A percentile compares a stretch with the other conserved stretches of the same genome.
Conservation (phyloP, 2,329 filamentous ascomycete genomes). For the Aspergillus niger region DNA sequence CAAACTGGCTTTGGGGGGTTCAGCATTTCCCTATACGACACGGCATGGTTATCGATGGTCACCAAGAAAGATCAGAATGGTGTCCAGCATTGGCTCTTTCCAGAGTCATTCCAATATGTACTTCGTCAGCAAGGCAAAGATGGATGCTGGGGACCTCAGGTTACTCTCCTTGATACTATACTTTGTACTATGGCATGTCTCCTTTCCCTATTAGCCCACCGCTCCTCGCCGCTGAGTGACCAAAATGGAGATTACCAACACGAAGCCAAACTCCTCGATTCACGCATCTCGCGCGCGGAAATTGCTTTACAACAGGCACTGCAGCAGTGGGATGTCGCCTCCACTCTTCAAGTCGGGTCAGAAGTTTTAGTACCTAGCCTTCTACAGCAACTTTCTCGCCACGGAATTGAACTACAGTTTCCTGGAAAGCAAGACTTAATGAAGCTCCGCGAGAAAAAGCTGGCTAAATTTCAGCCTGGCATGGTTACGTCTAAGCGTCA, state of each 20-base stretch:
- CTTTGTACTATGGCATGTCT: slow-evolving; percentile 38
- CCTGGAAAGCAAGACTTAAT: slow-evolving; percentile 23
- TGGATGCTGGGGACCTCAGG: slow-evolving; percentile 30
- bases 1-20: neutral
- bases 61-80: neutral
- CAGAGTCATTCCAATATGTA: slow-evolving; percentile 34
- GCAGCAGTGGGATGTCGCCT: slow-evolving; percentile 31
- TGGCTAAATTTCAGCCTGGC: slow-evolving; percentile 30
- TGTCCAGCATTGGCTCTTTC: slow-evolving; percentile 31
- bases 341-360: slow-evolving; percentile 36
- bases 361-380: slow-evolving; percentile 38
- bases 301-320: slow-evolving; percentile 6
- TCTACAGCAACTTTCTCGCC: slow-evolving; percentile 30
- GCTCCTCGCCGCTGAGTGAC: neutral
- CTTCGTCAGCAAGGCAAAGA: slow-evolving; percentile 28
- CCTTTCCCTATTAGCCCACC: slow-evolving; percentile 28
- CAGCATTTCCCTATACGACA: slow-evolving; percentile 7
- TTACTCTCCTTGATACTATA: slow-evolving; percentile 36
- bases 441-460: slow-evolving; percentile 26
- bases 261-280: neutral
- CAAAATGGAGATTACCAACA: neutral
- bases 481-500: slow-evolving; percentile 28
- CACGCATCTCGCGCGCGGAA: neutral
- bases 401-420: slow-evolving; percentile 33
- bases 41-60: slow-evolving; percentile 12